A percentile compares a stretch with the other conserved stretches of the same genome.
These are phyloP conservation scores for Argentina anserina DNA, from an alignment of 306 rosid species.

Conservation along the genomic window DNA sequence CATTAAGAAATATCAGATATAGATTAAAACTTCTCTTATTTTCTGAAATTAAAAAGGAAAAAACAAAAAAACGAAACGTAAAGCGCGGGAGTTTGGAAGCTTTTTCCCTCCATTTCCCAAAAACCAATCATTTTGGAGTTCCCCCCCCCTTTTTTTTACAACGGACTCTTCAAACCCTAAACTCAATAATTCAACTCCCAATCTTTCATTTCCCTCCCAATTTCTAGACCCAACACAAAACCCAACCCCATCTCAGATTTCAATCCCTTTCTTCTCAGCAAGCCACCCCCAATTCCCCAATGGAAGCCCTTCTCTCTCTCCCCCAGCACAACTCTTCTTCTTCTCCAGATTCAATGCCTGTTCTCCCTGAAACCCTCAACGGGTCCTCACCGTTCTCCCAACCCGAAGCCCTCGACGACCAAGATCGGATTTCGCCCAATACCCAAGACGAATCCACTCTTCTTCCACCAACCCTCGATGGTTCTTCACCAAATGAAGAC, in stretches of 20 bases:
- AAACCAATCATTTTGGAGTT: slow-evolving; percentile 11
- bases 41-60: no score
- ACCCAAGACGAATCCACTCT: not conserved
- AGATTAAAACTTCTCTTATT: no score
- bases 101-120: slow-evolving; percentile 45
- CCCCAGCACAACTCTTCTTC: no score
- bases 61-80: no score
- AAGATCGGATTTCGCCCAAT: not conserved
- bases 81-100: not conserved
- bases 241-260: not conserved
- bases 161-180: slow-evolving; percentile 1
- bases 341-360: slow-evolving; percentile 6
- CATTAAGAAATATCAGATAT: no score
- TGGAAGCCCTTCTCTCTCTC: slow-evolving; percentile 1
- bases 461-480: slow-evolving; percentile 6
- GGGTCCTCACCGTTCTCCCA: slow-evolving; percentile 14
- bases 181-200: no score
- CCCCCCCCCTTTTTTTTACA: slow-evolving; percentile 54
- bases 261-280: not conserved
- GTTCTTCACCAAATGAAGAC: slow-evolving; percentile 7
- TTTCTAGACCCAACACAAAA: not conserved
- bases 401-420: not conserved
- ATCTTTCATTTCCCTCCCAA: slow-evolving; percentile 19
- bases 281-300: slow-evolving; percentile 5
- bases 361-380: not conserved